These are phyloP conservation scores for Solanum appendiculatum DNA, from an alignment of 257 asterid genomes.

Conservation along the genomic window DNA sequence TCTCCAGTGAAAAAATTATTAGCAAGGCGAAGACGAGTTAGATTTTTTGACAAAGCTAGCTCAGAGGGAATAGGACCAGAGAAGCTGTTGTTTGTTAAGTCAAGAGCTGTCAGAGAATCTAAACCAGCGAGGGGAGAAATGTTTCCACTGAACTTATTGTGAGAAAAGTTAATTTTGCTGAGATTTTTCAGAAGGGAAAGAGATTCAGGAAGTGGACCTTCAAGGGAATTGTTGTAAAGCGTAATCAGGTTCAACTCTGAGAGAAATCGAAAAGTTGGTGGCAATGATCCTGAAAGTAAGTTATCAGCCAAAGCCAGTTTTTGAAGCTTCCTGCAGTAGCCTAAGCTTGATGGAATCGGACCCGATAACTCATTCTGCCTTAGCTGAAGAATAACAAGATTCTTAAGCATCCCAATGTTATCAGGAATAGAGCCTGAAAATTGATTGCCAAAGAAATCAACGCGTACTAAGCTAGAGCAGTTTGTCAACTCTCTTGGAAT, in stretches of 20 bases:
- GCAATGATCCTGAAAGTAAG: constrained; percentile 65
- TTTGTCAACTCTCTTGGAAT: constrained; percentile 68
- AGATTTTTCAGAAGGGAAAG: constrained; percentile 62
- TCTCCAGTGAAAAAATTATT: constrained; percentile 51
- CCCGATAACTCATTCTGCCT: constrained; percentile 73
- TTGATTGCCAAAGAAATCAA: constrained; percentile 75
- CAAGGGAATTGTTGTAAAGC: constrained; percentile 80
- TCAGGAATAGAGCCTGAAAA: constrained; percentile 65
- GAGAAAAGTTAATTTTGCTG: constrained; percentile 59
- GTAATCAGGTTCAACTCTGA: constrained; percentile 45
- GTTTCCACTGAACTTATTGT: constrained; percentile 54
- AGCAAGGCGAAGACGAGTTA: constrained; percentile 65
- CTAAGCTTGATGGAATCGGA: constrained; percentile 64
- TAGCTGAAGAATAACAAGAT: constrained; percentile 49
- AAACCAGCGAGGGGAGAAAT: constrained; percentile 49
- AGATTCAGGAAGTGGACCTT: constrained; percentile 73
- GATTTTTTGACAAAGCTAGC: constrained; percentile 41
- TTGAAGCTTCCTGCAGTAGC: constrained; percentile 74
- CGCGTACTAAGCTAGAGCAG: constrained; percentile 44
- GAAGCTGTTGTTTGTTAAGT: constrained; percentile 74
- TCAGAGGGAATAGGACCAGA: constrained; percentile 48
- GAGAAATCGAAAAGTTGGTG: constrained; percentile 57
- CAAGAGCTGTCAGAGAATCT: constrained; percentile 41
- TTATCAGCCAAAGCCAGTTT: constrained; percentile 66
- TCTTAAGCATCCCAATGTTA: constrained; percentile 65